These are phyloP conservation scores for Hanseniaspora uvarum DNA, from an alignment of 1,139 yeast genomes.

Conservation along the genomic window DNA sequence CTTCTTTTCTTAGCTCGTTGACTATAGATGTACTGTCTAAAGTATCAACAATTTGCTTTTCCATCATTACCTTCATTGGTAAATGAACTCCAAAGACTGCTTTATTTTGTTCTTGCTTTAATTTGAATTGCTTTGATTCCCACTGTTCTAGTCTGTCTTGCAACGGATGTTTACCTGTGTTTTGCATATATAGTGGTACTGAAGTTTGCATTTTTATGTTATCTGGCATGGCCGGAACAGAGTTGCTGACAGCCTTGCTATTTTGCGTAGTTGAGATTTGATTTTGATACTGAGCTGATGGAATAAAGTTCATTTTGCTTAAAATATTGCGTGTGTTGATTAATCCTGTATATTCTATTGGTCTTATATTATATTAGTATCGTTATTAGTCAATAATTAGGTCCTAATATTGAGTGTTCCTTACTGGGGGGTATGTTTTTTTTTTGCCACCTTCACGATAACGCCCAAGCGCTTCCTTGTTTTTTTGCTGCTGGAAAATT, in stretches of 20 bases:
- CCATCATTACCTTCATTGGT: conserved; percentile 82
- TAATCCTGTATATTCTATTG: too few species aligned
- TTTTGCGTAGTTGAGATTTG: conserved; percentile 24
- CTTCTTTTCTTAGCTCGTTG: conserved; percentile 42
- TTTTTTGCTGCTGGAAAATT: neutral
- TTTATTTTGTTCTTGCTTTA: conserved; percentile 67
- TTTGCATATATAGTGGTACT: conserved; percentile 30
- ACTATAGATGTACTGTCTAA: conserved; percentile 60
- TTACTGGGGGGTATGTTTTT: too few species aligned
- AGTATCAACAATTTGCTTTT: conserved; percentile 57
- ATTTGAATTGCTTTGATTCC: conserved; percentile 65
- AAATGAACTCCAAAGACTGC: conserved; percentile 73
- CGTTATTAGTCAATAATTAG: too few species aligned
- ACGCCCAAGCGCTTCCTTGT: neutral
- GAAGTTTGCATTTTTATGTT: conserved; percentile 29
- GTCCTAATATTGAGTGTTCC: too few species aligned
- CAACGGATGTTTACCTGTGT: conserved; percentile 76
- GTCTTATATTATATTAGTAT: too few species aligned
- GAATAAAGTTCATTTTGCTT: conserved; percentile 27
- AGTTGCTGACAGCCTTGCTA: conserved; percentile 23
- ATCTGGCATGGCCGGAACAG: conserved; percentile 30
- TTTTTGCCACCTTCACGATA: neutral
- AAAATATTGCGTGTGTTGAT: neutral
- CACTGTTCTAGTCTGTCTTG: conserved; percentile 65
- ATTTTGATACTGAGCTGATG: conserved; percentile 23